Conservation (phyloP, 1,284 basidiomycete genomes). For the Apiotrichum domesticum region DNA sequence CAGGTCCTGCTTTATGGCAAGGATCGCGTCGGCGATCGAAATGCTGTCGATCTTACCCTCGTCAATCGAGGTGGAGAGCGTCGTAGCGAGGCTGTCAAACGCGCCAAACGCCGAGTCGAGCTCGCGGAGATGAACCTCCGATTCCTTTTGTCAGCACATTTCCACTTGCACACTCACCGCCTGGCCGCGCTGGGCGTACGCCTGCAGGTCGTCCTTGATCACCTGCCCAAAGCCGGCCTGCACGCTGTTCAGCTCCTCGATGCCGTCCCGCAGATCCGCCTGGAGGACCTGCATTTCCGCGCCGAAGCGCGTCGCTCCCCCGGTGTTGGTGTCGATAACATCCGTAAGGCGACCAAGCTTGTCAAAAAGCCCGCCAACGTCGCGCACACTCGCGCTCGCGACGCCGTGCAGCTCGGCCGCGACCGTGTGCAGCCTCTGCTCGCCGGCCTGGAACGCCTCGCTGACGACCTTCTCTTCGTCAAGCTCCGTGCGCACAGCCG, state of each 20-base stretch:
- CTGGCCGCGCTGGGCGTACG: conserved; percentile 56
- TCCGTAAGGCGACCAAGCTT: conserved; percentile 77
- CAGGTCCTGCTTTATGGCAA: conserved; percentile 30
- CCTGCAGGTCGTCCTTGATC: conserved; percentile 56
- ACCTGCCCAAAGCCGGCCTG: conserved; percentile 45
- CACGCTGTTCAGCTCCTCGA: conserved; percentile 52
- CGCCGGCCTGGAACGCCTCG: conserved; percentile 69
- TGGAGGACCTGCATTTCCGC: conserved; percentile 57
- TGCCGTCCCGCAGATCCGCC: conserved; percentile 58
- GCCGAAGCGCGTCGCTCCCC: conserved; percentile 60
- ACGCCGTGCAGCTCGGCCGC: conserved; percentile 64
- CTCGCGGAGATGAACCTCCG: conserved; percentile 22
- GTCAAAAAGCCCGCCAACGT: conserved; percentile 68
- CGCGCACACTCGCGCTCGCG: conserved; percentile 62
- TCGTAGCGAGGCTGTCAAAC: conserved; percentile 59
- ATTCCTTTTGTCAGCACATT: conserved; percentile 19
- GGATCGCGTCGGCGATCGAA: conserved; percentile 49
- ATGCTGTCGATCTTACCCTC: conserved; percentile 53
- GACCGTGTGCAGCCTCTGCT: conserved; percentile 62
- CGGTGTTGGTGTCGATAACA: conserved; percentile 61
- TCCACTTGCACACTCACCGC: conserved; percentile 24
- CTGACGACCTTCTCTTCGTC: conserved; percentile 72
- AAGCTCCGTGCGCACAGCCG: conserved; percentile 54
- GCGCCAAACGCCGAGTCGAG: conserved; percentile 52
- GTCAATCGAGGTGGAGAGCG: conserved; percentile 56